Base-by-base conservation (phyloP, 257 asterid genomes). In the Thymus mandschuricus region DNA sequence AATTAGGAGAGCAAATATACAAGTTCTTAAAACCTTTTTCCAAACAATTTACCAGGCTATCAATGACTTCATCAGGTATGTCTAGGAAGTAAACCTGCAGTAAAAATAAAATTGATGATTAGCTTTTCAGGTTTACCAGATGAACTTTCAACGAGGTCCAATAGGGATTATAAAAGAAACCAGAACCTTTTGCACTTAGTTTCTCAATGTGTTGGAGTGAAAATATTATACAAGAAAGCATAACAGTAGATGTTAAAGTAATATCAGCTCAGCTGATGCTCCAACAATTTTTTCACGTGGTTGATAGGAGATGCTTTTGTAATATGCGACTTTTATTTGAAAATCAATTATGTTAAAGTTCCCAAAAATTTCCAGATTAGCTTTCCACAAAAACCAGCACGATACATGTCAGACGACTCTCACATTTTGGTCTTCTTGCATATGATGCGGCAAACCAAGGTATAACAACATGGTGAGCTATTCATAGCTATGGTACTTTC, bases 81-180 rank as follows among this genome's bases (percentile, higher is more conserved):
- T 90, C 92, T 43, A 85, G 91, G 75, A 88, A 88, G 83, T 92
- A 88, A 74, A 92, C 97, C 98, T 92, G 88, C 85, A 65, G 59
- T 31, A 43, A 9, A 74, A 70, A 43, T 51, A 43, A 34, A 65
- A 41, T 46, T 27, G 9, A 56, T 71, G 11, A 55, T 76, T 56
- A 83, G 69, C 63, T 49, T 74, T 54, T 44, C 66, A 33, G 21
- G 4, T 41, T 56, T 10, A 67, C 60, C 41, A 1, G 34, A 28
- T 27, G 48, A n/a, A 60, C 34, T 57, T 57, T 57, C 9, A 13
- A 58, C 33, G 63, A 58, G 63, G 41, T 29, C 13, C 12, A 35
- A 35, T 3, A 35, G 5, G 3, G 65, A 64, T 52, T 7, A 13
- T 45, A 57, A 38, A 54, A 4, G 33, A 60, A 67, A 28, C 52